Conservation (phyloP, 306 rosid species). For the Arachis hypogaea region DNA sequence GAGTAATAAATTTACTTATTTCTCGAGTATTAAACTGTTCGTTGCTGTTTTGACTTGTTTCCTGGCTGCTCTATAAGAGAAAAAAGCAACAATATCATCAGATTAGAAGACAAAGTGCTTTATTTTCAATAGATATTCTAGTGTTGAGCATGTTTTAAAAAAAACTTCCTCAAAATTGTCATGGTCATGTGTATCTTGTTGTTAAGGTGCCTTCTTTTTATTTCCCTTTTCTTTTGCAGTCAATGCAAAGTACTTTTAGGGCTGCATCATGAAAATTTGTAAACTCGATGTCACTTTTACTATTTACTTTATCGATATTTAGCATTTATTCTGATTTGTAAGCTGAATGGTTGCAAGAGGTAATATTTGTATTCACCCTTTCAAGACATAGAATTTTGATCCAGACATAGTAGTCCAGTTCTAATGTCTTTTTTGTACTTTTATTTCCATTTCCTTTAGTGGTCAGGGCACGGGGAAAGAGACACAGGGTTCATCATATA, state of each 20-base stretch:
- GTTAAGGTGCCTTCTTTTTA: slow-evolving; percentile 21
- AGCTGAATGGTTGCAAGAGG: slow-evolving; percentile 1
- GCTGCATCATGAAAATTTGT: neutral
- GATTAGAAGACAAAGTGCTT: slow-evolving; percentile 12
- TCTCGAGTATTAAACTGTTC: slow-evolving; percentile 3
- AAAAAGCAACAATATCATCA: slow-evolving; percentile 13
- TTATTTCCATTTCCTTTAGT: too few relatives aligned
- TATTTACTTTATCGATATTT: slow-evolving; percentile 15
- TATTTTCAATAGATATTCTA: slow-evolving; percentile 8
- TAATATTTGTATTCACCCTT: slow-evolving; percentile 6
- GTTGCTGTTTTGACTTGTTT: slow-evolving; percentile 24
- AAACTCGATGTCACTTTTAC: slow-evolving; percentile 13
- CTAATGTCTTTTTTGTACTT: slow-evolving; percentile 4
- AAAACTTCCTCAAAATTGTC: slow-evolving; percentile 30
- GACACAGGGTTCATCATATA: neutral
- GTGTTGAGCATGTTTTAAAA: slow-evolving; percentile 6
- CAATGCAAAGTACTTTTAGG: slow-evolving; percentile 7
- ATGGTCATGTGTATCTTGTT: neutral
- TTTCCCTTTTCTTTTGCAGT: neutral
- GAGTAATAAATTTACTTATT: neutral
- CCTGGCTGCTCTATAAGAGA: slow-evolving; percentile 14
- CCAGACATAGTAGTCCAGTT: neutral
- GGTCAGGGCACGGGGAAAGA: neutral
- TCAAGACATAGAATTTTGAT: slow-evolving; percentile 5
- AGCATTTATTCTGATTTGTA: slow-evolving; percentile 13